These are phyloP conservation scores for Sugiyamaella smithiae DNA, from an alignment of 805 yeast genomes.

Conservation along the genomic window DNA sequence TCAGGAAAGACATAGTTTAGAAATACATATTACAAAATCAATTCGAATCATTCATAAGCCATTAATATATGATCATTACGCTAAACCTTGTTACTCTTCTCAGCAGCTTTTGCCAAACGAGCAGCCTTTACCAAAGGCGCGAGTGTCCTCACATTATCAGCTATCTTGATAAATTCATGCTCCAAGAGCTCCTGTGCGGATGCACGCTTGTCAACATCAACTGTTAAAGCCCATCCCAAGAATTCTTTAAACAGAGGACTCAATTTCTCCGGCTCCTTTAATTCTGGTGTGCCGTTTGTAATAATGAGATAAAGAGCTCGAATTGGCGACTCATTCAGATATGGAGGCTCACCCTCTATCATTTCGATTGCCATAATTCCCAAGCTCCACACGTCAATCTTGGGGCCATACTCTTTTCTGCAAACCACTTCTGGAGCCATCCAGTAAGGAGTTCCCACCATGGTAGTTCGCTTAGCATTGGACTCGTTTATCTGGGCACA, in stretches of 20 bases:
- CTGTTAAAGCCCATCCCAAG: conserved; percentile 86
- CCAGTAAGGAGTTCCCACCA: conserved; percentile 99
- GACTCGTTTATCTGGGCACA: conserved; percentile 78
- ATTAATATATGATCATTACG: neutral
- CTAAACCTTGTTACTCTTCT: conserved; percentile 10
- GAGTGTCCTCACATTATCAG: conserved; percentile 31
- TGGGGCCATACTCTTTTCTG: conserved; percentile 91
- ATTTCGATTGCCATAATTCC: conserved; percentile 86
- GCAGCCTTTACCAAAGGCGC: conserved; percentile 37
- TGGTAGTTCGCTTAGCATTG: conserved; percentile 70
- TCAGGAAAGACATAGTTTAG: too few species aligned
- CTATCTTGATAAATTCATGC: conserved; percentile 52
- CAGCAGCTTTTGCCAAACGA: conserved; percentile 27
- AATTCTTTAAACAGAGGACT: conserved; percentile 79
- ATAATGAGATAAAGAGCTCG: conserved; percentile 75
- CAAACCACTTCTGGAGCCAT: conserved; percentile 99
- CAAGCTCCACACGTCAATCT: conserved; percentile 78
- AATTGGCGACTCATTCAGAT: conserved; percentile 73
- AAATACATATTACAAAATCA: neutral
- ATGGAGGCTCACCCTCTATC: conserved; percentile 87
- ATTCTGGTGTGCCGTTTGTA: conserved; percentile 76
- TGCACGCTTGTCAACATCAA: conserved; percentile 89
- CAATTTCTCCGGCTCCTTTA: conserved; percentile 65
- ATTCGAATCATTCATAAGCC: neutral
- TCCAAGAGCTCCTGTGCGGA: conserved; percentile 80